Evolutionary conservation across 1,139 yeast species (phyloP).

Genomic region (Kazachstania sp.): DNA sequence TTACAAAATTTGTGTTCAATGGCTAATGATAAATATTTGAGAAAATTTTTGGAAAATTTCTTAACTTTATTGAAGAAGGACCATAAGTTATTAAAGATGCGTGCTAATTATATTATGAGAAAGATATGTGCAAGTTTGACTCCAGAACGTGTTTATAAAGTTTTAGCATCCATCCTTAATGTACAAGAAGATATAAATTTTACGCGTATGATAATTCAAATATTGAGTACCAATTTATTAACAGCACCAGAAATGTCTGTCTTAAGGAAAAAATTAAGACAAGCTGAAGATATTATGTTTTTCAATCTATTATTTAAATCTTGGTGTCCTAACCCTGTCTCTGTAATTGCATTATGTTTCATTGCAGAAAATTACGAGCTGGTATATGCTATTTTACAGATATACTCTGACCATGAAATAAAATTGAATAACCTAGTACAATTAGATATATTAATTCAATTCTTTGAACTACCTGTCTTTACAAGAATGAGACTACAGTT

Average conservation of each 20-base stretch:
- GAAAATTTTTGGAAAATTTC: constrained; percentile 65
- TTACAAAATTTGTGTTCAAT: constrained; percentile 72
- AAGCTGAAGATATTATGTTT: constrained; percentile 56
- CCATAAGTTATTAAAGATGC: constrained; percentile 51
- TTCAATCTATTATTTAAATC: constrained; percentile 75
- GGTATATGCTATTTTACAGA: constrained; percentile 72
- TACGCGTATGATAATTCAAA: constrained; percentile 74
- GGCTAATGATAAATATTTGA: constrained; percentile 71
- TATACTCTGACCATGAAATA: constrained; percentile 60
- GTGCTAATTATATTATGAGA: constrained; percentile 79
- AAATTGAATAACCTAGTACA: constrained; percentile 66
- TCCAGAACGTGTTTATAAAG: constrained; percentile 75
- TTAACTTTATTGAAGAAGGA: constrained; percentile 61
- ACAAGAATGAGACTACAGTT: constrained; percentile 79
- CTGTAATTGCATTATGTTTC: constrained; percentile 77
- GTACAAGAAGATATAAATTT: constrained; percentile 59
- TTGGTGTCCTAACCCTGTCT: constrained; percentile 91
- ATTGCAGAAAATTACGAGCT: constrained; percentile 84
- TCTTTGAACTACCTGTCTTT: constrained; percentile 82
- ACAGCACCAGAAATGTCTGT: constrained; percentile 75
- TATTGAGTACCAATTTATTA: constrained; percentile 77
- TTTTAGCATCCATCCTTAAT: constrained; percentile 69
- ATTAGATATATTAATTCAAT: constrained; percentile 70
- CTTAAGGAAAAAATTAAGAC: constrained; percentile 60
- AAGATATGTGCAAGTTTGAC: constrained; percentile 75